A percentile compares a stretch with the other conserved stretches of the same genome.
These are phyloP conservation scores for Solidago caesia DNA, from an alignment of 129 eudicot species.

Conservation along the genomic window DNA sequence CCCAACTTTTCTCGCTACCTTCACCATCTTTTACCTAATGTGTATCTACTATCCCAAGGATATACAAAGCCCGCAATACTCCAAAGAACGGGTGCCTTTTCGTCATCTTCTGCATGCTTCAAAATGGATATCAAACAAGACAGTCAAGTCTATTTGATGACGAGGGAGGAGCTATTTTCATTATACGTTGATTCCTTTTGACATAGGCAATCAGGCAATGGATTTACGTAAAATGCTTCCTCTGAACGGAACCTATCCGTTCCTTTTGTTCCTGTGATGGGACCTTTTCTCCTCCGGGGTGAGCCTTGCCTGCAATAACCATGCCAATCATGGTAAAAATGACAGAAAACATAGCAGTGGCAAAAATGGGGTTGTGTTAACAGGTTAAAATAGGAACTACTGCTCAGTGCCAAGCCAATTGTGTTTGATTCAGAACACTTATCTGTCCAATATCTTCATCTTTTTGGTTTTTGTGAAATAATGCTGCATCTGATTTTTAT, in stretches of 20 bases:
- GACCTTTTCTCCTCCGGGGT: slow-evolving; percentile 93
- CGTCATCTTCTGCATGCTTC: slow-evolving; percentile 18
- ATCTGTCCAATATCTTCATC: no score
- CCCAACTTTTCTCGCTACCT: not conserved
- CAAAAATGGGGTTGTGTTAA: not conserved
- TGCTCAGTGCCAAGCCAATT: no score
- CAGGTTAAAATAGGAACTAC: not conserved
- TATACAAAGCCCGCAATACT: slow-evolving; percentile 1
- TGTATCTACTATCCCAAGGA: slow-evolving; percentile 19
- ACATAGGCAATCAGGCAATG: slow-evolving; percentile 91
- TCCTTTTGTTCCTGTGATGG: slow-evolving; percentile 89
- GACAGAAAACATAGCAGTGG: not conserved
- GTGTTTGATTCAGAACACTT: no score
- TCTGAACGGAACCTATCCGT: slow-evolving; percentile 94
- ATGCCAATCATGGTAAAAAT: not conserved
- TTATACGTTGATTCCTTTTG: slow-evolving; percentile 36
- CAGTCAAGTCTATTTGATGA: slow-evolving; percentile 34
- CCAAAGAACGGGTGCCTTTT: not conserved
- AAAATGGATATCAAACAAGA: slow-evolving; percentile 8
- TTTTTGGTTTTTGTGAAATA: no score
- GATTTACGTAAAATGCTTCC: slow-evolving; percentile 91
- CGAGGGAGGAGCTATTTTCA: slow-evolving; percentile 29
- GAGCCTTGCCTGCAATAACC: slow-evolving; percentile 76
- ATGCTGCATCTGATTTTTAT: no score
- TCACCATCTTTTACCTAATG: slow-evolving; percentile 19